Conservation (phyloP, 345 rosid species). For the Chamaenerion angustifolium region DNA sequence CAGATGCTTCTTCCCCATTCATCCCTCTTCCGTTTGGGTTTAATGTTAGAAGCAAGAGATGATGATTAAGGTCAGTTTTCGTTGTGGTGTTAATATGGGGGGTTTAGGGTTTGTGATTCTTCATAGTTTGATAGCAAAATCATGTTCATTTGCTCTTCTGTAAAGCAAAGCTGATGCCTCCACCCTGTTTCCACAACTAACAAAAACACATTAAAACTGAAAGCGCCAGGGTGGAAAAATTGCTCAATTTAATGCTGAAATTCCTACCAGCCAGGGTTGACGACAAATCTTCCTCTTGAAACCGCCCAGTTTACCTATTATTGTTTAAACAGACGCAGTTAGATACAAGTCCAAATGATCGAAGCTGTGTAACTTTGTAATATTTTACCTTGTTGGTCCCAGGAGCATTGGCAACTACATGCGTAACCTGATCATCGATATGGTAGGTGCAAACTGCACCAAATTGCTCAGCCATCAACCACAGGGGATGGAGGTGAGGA, state of each 20-base stretch:
- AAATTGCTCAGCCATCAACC: slow-evolving; percentile 98
- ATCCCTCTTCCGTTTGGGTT: too few species aligned
- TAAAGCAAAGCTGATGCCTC: slow-evolving; percentile 98
- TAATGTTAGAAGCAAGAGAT: too few species aligned
- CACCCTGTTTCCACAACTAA: slow-evolving; percentile 48
- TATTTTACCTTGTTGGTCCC: slow-evolving; percentile 85
- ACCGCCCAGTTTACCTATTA: slow-evolving; percentile 88
- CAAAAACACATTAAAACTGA: not conserved
- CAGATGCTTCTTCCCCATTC: too few species aligned
- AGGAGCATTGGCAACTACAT: slow-evolving; percentile 87
- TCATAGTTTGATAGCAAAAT: slow-evolving; percentile 71
- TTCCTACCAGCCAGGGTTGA: slow-evolving; percentile 91
- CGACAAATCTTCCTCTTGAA: slow-evolving; percentile 63
- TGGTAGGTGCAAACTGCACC: slow-evolving; percentile 92
- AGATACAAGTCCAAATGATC: not conserved
- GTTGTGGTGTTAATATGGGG: too few species aligned
- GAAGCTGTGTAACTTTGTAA: not conserved
- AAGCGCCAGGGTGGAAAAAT: not conserved
- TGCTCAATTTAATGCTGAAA: not conserved
- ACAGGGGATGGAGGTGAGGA: slow-evolving; percentile 86
- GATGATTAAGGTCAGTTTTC: too few species aligned
- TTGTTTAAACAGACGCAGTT: slow-evolving; percentile 20
- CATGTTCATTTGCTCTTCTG: slow-evolving; percentile 82
- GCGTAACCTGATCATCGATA: slow-evolving; percentile 84
- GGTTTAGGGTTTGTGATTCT: slow-evolving; percentile 6